Base-by-base conservation (phyloP, 345 rosid genomes). In the Ceriops zippeliana region DNA sequence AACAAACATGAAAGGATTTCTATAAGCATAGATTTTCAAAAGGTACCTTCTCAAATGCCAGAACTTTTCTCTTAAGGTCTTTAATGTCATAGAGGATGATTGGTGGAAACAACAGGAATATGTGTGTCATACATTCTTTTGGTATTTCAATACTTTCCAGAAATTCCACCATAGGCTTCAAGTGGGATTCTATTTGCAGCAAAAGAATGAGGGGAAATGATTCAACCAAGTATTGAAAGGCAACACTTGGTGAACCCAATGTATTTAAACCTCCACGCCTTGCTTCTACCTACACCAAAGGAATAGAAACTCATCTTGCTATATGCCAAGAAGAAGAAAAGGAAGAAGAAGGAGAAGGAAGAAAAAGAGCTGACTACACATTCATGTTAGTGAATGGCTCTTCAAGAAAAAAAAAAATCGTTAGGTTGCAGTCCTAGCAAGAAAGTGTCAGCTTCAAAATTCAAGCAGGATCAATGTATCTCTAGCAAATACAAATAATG, bases 231-330 rank as follows among this genome's bases (percentile, higher is more conserved):
- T 76, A 84, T 11, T 80, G 77, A 70, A 93, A 87, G 64, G 87
- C 76, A 20, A 79, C 85, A 75, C 87, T 90, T 21, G 66, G 77
- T 63, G 80, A 75, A 21, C 87, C 90, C 72, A 93, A 28, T 87
- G 76, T 84, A 53, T 86, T 84, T 68, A 90, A 78, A 58, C 98
- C 98, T 75, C 98, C 98, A 60, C 93, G 92, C 79, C 96, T 86
- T 66, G 97, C 98, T 82, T 86, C 90, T 69, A 93, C 86, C 98
- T 93, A 73, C 46, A 75, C 22, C 70, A 71, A n/a, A 76, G 27
- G 26, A 54, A 24, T 5, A 51, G 6, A 38, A 67, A 35, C 56
- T 75, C 64, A 24, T 68, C 62, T 72, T 63, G 49, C 17, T 42
- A 15, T 13, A 42, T 42, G 49, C 19, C 19, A 42, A 42, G 19